Base-by-base conservation (phyloP, 768 basidiomycete genomes). In the Phallus indusiatus region DNA sequence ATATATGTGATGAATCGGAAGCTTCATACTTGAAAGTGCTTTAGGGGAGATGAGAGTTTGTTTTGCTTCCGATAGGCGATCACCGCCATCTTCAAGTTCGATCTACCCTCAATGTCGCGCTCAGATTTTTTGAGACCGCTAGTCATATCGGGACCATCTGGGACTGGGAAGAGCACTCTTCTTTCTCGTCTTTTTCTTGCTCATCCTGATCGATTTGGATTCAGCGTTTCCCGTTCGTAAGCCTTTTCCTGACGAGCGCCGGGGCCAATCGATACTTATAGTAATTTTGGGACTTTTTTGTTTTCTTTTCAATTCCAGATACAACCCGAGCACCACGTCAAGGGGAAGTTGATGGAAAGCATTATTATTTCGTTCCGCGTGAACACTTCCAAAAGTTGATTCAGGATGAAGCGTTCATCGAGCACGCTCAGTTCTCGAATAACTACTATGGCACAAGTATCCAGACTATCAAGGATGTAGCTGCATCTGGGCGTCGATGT, bases 401-500 rank as follows among this genome's bases (percentile, higher is more conserved):
- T 50, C 69, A 71, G 17, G 73, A 84, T 22, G 77, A 80, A 56
- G 92, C 87, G 18, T 97, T 98, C 72, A 88, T 98, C 64, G 95
- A 98, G 73, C 82, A 92, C 65, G 93, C 95, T 16, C 85, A 95
- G 70, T 98, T 95, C 73, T 91, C 89, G 0, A 83, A 86, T 21
- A 96, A 97, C 68, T 80, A 81, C 65, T 98, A 98, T 67, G 94
- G 94, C n/a, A 95, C 94, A 5, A 91, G 86, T 64, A 84, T 85
- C 62, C 77, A 82, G 62, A 84, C 93, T 20, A 83, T 98, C 33
- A 74, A 78, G 35, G 76, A 79, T 33, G 85, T 96, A 24, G 77
- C 82, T 36, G 71, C 78, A 17, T 75, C 79, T 2, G 91, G 90
- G 16, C 81, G 80, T 62, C 83, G 91, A 12, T 97, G 95, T 69